Conservation (phyloP, 2,329 filamentous ascomycete genomes). For the Cladophialophora carrionii region DNA sequence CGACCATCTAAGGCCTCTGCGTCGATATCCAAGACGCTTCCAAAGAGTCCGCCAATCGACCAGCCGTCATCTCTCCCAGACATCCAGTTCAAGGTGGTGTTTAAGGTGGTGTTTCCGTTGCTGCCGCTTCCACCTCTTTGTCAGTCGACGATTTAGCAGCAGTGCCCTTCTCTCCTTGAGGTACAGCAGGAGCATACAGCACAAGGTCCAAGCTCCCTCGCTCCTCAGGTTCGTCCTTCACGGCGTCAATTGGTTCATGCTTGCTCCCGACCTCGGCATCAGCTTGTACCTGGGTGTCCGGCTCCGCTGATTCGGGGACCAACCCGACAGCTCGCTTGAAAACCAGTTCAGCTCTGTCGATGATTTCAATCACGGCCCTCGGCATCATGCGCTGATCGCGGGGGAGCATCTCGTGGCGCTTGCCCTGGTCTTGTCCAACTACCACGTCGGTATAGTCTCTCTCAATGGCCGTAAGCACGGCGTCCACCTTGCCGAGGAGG, state of each 20-base stretch:
- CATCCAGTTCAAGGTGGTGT: not conserved
- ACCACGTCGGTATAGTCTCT: conserved; percentile 11
- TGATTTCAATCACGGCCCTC: not conserved
- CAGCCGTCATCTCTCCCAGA: not conserved
- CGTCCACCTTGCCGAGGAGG: not conserved
- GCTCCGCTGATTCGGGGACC: not conserved
- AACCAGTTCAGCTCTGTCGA: conserved; percentile 8
- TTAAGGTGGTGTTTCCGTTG: not conserved
- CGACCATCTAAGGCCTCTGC: not conserved
- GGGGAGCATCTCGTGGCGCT: not conserved
- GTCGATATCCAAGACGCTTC: not conserved
- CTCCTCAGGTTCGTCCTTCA: not conserved
- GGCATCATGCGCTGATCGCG: not conserved
- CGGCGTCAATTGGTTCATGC: not conserved
- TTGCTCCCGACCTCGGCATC: not conserved
- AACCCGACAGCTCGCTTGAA: conserved; percentile 11
- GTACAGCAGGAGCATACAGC: not conserved
- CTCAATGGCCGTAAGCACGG: not conserved
- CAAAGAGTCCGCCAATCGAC: not conserved
- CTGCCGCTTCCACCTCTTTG: not conserved
- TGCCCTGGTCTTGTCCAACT: not conserved
- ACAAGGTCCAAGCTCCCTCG: not conserved
- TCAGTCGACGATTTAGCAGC: not conserved
- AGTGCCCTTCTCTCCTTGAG: not conserved
- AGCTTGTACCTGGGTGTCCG: not conserved